phyloP scores from a whole-genome alignment of 2,329 filamentous ascomycete species.

The Colletotrichum orbiculare region DNA sequence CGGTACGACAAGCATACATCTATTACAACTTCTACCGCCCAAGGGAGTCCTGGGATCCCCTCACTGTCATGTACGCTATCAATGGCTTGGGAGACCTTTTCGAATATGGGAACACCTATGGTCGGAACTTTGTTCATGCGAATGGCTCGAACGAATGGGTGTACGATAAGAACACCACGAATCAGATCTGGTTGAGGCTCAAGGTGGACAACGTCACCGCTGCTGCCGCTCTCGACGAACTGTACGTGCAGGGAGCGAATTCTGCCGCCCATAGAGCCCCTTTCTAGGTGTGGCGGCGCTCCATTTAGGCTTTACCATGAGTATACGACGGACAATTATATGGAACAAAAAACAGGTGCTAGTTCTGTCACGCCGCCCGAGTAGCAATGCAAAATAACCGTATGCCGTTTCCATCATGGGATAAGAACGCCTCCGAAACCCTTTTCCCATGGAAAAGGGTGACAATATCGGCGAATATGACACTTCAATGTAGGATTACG shows the following conservation, averaged over 20 bases:
- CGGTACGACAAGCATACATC: conserved; percentile 51
- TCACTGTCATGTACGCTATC: conserved; percentile 54
- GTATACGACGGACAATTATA: no score
- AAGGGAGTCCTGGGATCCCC: conserved; percentile 54
- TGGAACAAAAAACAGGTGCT: no score
- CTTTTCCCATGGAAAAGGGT: no score
- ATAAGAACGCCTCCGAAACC: no score
- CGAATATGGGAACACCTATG: conserved; percentile 49
- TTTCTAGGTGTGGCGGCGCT: no score
- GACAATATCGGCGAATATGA: no score
- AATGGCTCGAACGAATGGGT: conserved; percentile 59
- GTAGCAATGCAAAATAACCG: no score
- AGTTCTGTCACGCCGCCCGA: no score
- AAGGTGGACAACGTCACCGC: conserved; percentile 44
- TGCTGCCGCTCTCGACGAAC: conserved; percentile 43
- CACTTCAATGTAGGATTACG: no score
- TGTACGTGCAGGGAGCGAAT: conserved; percentile 43
- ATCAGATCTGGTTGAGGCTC: conserved; percentile 54
- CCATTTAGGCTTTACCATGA: no score
- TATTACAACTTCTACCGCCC: conserved; percentile 51
- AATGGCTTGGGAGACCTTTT: conserved; percentile 49
- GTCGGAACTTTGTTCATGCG: conserved; percentile 52
- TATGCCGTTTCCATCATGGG: no score
- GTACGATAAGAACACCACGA: conserved; percentile 45
- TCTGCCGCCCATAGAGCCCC: no score